A percentile compares a stretch with the other conserved stretches of the same genome.
Evolutionary conservation across 257 asterid species (phyloP).

Genomic region (Solanum dulcamara): DNA sequence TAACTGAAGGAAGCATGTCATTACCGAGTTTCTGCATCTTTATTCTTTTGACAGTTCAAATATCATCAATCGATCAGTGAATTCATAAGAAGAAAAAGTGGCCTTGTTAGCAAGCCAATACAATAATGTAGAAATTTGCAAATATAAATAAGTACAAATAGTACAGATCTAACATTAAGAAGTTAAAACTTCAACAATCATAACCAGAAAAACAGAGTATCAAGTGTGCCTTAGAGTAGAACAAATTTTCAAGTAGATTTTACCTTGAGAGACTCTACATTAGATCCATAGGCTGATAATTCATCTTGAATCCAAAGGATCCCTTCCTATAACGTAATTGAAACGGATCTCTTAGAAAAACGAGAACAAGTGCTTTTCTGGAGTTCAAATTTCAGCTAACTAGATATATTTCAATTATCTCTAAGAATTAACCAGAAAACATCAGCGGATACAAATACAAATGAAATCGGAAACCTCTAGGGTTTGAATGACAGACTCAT

Average conservation of each 20-base stretch:
- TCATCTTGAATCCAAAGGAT: slow-evolving; percentile 37
- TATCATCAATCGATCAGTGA: background rate
- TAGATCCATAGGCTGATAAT: slow-evolving; percentile 33
- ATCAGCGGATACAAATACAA: background rate
- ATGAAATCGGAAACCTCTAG: slow-evolving; percentile 30
- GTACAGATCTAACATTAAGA: background rate
- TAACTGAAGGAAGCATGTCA: background rate
- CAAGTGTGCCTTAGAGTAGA: background rate
- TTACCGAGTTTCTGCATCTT: slow-evolving; percentile 48
- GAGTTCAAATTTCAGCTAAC: background rate
- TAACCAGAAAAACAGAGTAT: background rate
- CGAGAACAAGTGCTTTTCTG: background rate
- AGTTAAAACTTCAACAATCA: background rate
- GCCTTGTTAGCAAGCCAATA: background rate
- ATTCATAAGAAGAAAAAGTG: background rate
- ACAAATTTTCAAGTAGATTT: background rate
- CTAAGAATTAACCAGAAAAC: background rate
- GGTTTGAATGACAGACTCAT: slow-evolving; percentile 48
- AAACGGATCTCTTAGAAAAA: background rate
- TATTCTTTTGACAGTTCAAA: slow-evolving; percentile 35
- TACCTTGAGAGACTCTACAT: slow-evolving; percentile 50
- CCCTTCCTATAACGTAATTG: slow-evolving; percentile 38
- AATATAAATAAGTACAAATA: background rate
- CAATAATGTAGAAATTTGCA: background rate
- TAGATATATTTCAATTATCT: background rate